phyloP scores from a whole-genome alignment of 805 yeast genomes.

The Candida corydali region DNA sequence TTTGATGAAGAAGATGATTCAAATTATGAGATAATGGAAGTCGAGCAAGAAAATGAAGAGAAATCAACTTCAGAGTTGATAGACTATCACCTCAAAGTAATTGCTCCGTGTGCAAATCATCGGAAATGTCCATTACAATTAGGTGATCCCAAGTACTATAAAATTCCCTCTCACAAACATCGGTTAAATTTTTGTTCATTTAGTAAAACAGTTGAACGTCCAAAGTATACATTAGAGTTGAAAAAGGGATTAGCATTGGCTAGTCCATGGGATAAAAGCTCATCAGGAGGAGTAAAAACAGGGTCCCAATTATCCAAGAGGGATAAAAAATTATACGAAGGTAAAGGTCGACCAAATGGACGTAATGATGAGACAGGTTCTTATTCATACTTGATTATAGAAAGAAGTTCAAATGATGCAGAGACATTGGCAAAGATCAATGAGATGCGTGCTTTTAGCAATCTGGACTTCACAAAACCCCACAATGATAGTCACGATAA shows the following conservation, averaged over 20 bases:
- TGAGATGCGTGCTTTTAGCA: constrained; percentile 22
- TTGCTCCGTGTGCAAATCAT: constrained; percentile 93
- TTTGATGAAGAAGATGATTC: constrained; percentile 43
- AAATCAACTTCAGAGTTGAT: constrained; percentile 19
- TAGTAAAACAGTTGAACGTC: constrained; percentile 68
- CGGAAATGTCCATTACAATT: constrained; percentile 81
- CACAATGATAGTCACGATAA: constrained; percentile 17
- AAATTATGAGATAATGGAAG: constrained; percentile 24
- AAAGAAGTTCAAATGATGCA: constrained; percentile 49
- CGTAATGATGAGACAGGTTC: constrained; percentile 66
- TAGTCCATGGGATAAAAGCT: constrained; percentile 60
- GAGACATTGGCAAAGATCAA: constrained; percentile 40
- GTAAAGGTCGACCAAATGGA: constrained; percentile 77
- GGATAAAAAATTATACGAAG: constrained; percentile 41
- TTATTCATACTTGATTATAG: constrained; percentile 69
- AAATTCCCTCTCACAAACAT: constrained; percentile 50
- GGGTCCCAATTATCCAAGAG: constrained; percentile 26
- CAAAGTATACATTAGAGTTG: constrained; percentile 74
- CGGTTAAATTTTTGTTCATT: constrained; percentile 73
- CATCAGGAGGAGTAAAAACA: too few relatives aligned
- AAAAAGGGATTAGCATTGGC: constrained; percentile 78
- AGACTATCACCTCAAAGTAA: constrained; percentile 54
- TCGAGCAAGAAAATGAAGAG: constrained; percentile 8
- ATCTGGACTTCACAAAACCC: constrained; percentile 14
- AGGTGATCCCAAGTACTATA: constrained; percentile 65